Percentiles rank a stretch among this genome's conserved stretches.
Conservation (phyloP, 495 filamentous ascomycete genomes). For the Neurospora sp. region DNA sequence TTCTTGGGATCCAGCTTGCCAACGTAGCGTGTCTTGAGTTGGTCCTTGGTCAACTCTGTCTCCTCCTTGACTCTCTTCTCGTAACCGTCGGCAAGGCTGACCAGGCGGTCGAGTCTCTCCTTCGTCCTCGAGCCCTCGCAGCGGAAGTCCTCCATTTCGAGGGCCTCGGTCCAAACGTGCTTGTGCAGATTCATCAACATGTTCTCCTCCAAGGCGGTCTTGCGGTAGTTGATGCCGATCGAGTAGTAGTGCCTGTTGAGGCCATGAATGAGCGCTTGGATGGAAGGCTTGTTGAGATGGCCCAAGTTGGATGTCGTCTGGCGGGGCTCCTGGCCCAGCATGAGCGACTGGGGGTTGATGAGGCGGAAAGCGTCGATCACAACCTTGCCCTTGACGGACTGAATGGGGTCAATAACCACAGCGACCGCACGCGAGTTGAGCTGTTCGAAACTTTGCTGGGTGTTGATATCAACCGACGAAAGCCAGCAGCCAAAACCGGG, state of each 20-base stretch:
- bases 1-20: constrained; percentile 99
- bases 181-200: constrained; percentile 99
- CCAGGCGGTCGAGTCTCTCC: constrained; percentile 76
- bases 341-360: constrained; percentile 96
- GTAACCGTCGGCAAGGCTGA: constrained; percentile 85
- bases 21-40: constrained; percentile 97
- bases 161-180: constrained; percentile 95
- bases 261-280: constrained; percentile 97
- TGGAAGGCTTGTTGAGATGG: constrained; percentile 96
- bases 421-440: constrained; percentile 91
- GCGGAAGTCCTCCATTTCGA: constrained; percentile 95
- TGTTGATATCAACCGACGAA: constrained; percentile 98
- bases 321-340: constrained; percentile 96
- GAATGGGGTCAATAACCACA: constrained; percentile 95
- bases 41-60: constrained; percentile 90
- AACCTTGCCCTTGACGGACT: constrained; percentile 98
- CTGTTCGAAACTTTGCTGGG: constrained; percentile 98
- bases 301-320: constrained; percentile 97
- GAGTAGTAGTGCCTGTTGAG: constrained; percentile 98
- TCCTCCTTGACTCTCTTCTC: constrained; percentile 99
- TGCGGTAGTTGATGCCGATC: constrained; percentile 95
- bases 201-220: constrained; percentile 95
- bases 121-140: constrained; percentile 73
- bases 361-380: constrained; percentile 98
- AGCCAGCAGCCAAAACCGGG: constrained; percentile 99